Base-by-base conservation (phyloP, 768 basidiomycete genomes). In the Pleurotus sapidus region DNA sequence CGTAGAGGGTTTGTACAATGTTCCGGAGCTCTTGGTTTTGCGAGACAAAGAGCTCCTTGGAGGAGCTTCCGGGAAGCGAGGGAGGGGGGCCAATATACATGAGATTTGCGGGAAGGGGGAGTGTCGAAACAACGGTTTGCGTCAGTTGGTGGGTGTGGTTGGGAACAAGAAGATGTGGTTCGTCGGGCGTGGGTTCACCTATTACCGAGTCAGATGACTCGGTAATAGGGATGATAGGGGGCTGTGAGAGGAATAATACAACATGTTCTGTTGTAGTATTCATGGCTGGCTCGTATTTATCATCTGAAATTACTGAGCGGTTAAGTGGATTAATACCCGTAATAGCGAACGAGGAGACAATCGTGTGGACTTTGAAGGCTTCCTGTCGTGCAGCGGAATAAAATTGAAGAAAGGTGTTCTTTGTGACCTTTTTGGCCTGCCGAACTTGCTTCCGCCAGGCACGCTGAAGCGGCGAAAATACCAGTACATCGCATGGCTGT, bases 401-500 rank as follows among this genome's bases (percentile, higher is more conserved):
- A 12, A 49, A 18, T 39, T 37, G 34, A 14, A 60, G 55, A 48
- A 60, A 58, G 23, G 50, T 54, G 20, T 8, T 17, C 47, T 34
- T 56, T n/a, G 12, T 43, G 38, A 24, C 20, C 38, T 37, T 48
- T 27, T 15, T 17, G 4, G 49, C 34, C 20, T 51, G 23, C 27
- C 43, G 68, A 7, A 73, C 68, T 46, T 62, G 42, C 14, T 59
- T 27, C 49, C 68, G 67, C 73, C 73, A 74, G 18, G 57, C 24
- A 0, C 45, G 38, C 40, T 66, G 63, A 6, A 77, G 66, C 11
- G 74, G 74, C 1, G 73, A 67, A 59, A 77, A 77, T 11, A 73
- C 68, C 24, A 69, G 64, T 38, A 75, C 71, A 63, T 77, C 68
- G 43, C 65, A 69, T 5, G 73, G 71, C 58, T 77, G 72, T 2